A percentile compares a stretch with the other conserved stretches of the same genome.
Evolutionary conservation across 2,329 filamentous ascomycete species (phyloP).

Genomic region (Xylaria sp.): DNA sequence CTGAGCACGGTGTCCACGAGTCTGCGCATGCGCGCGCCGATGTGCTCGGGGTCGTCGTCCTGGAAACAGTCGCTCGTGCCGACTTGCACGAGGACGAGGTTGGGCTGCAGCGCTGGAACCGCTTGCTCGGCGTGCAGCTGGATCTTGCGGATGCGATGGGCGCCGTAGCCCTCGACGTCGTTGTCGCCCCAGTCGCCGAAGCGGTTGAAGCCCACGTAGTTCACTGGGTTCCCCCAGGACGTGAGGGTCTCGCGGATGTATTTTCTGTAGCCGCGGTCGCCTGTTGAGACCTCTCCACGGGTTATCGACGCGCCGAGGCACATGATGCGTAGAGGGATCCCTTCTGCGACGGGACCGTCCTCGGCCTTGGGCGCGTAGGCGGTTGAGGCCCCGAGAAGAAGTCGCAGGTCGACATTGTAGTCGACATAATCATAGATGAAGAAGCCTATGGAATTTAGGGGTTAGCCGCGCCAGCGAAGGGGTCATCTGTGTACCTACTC

Average conservation of each 20-base stretch:
- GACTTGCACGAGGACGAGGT: conserved; percentile 28
- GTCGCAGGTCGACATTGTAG: conserved; percentile 19
- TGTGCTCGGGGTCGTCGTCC: conserved; percentile 20
- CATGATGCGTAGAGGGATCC: conserved; percentile 27
- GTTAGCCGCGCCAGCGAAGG: neutral
- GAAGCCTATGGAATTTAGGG: conserved; percentile 10
- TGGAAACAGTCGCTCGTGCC: conserved; percentile 30
- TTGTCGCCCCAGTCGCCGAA: conserved; percentile 29
- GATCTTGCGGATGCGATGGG: conserved; percentile 23
- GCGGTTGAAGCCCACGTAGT: conserved; percentile 29
- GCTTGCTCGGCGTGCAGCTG: conserved; percentile 23
- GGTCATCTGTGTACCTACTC: neutral
- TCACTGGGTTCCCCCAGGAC: conserved; percentile 24
- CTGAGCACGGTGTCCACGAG: conserved; percentile 23
- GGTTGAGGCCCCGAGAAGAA: neutral
- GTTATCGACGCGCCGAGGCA: conserved; percentile 25
- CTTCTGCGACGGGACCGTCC: conserved; percentile 16
- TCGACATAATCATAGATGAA: conserved; percentile 18
- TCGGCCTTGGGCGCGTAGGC: conserved; percentile 2
- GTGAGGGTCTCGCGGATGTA: conserved; percentile 27
- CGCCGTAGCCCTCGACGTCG: conserved; percentile 27
- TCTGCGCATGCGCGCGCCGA: conserved; percentile 22
- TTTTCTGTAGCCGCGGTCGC: conserved; percentile 27
- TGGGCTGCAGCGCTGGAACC: conserved; percentile 26
- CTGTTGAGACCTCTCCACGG: conserved; percentile 25